Conservation (phyloP, 2,329 filamentous ascomycete species). For the Claviceps africana region DNA sequence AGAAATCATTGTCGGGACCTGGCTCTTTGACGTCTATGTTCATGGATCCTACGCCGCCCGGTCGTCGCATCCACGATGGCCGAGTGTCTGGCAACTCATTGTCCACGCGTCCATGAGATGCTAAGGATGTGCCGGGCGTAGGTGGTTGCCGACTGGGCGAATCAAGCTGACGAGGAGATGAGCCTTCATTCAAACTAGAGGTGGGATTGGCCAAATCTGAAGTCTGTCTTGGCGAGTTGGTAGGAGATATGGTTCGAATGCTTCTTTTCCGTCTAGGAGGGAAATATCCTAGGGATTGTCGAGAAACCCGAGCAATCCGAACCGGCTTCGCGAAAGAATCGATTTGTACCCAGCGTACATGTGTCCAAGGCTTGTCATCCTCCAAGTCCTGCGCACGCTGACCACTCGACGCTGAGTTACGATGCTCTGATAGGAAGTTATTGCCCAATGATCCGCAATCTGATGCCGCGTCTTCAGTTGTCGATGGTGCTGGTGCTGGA, state of each 20-base stretch:
- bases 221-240: conserved; percentile 54
- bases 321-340: conserved; percentile 56
- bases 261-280: conserved; percentile 84
- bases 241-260: conserved; percentile 46
- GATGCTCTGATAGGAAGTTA: conserved; percentile 25
- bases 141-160: conserved; percentile 23
- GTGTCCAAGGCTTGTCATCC: conserved; percentile 63
- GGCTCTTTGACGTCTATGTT: conserved; percentile 54
- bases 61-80: conserved; percentile 58
- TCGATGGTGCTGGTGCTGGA: conserved; percentile 33
- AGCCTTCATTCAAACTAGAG: conserved; percentile 21
- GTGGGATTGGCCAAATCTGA: conserved; percentile 40
- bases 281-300: conserved; percentile 76
- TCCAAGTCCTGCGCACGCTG: conserved; percentile 17
- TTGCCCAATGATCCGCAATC: conserved; percentile 18
- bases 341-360: conserved; percentile 79
- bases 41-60: conserved; percentile 80
- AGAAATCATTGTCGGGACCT: conserved; percentile 68
- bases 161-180: conserved; percentile 29
- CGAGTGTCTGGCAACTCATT: conserved; percentile 26
- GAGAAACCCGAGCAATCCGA: conserved; percentile 74
- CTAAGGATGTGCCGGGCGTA: conserved; percentile 19
- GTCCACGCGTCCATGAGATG: conserved; percentile 22
- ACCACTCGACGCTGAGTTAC: conserved; percentile 19
- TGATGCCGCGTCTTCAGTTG: conserved; percentile 13